phyloP scores from a whole-genome alignment of 139 green algal genomes.

The Chlorokybus atmophyticus region DNA sequence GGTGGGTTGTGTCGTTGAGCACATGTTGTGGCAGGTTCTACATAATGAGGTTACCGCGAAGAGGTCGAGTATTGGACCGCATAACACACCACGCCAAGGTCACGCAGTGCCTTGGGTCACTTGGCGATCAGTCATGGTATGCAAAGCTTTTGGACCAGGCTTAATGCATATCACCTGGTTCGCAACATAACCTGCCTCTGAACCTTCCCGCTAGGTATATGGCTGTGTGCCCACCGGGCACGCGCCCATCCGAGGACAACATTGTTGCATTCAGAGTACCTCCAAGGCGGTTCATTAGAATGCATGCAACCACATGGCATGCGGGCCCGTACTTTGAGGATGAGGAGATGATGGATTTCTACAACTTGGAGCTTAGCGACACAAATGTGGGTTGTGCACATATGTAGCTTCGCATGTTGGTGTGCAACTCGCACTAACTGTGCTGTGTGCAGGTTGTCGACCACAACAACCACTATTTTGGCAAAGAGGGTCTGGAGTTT shows the following conservation, averaged over 20 bases:
- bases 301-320: slow-evolving; percentile 64
- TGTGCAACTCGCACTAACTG: neutral
- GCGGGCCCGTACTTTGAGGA: slow-evolving; percentile 55
- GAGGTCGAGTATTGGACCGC: slow-evolving; percentile 50
- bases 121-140: slow-evolving; percentile 39
- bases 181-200: neutral
- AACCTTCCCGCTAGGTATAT: slow-evolving; percentile 22
- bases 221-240: neutral
- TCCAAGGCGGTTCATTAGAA: slow-evolving; percentile 53
- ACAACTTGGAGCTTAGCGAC: slow-evolving; percentile 86
- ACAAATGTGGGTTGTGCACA: slow-evolving; percentile 58
- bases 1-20: no score
- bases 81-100: slow-evolving; percentile 83
- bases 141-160: neutral
- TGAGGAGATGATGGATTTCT: slow-evolving; percentile 63
- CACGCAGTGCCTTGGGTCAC: slow-evolving; percentile 37
- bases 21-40: slow-evolving; percentile 73
- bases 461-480: slow-evolving; percentile 77
- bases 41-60: slow-evolving; percentile 72
- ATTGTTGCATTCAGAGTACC: slow-evolving; percentile 43
- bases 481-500: slow-evolving; percentile 11
- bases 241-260: slow-evolving; percentile 9
- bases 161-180: neutral
- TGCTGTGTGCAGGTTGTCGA: slow-evolving; percentile 30
- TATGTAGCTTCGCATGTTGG: neutral